Evolutionary conservation across 2,329 filamentous ascomycete genomes (phyloP), one percentile per base, ranked within the genome.

Genomic region (Colletotrichum brevisporum): DNA sequence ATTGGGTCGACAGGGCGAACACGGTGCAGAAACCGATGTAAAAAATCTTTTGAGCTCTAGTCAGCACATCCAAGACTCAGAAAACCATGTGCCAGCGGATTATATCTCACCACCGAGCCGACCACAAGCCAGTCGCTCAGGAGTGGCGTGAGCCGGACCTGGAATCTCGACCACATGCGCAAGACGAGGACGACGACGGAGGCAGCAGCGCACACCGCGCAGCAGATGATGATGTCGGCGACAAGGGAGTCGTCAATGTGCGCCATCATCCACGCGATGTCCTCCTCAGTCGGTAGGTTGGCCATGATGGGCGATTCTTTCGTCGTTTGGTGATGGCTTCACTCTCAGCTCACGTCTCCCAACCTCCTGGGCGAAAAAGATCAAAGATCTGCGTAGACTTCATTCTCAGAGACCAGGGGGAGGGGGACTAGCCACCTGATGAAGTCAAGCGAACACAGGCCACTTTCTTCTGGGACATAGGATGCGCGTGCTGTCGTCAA

Each of bases 241-340:
- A 68, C 65, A 1, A 63, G 31, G 15, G 59, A 58, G 51, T 68
- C 65, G 58, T 63, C 41, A 16, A 68, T 68, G 36, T 68, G 58
- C 15, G 58, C 65, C 53, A 21, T 51, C 65, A 68, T 68, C 65
- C 65, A 63, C 31, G 60, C 65, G 16, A 63, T 57, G 41, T 63
- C 65, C 48, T 48, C 59, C 26, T 48, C 26, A 2, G 60, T 63
- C 18, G 60, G 60, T 6, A 63, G 21, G 6, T 56, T 63, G 3
- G 51, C 24, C 60, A 63, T 63, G 60, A 15, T 39, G 51, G 13
- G 39, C 39, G 8, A 39, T 15, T 50, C 45, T 16, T 47, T 47
- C 45, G 16, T 24, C 41, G 13, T 36, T 12, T 55, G 5, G 26
- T 36, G 41, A 39, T 48, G 26, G 13, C n/a, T 47, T 56, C 52